Conservation (phyloP, 257 asterid species). For the Salvia miltiorrhiza region DNA sequence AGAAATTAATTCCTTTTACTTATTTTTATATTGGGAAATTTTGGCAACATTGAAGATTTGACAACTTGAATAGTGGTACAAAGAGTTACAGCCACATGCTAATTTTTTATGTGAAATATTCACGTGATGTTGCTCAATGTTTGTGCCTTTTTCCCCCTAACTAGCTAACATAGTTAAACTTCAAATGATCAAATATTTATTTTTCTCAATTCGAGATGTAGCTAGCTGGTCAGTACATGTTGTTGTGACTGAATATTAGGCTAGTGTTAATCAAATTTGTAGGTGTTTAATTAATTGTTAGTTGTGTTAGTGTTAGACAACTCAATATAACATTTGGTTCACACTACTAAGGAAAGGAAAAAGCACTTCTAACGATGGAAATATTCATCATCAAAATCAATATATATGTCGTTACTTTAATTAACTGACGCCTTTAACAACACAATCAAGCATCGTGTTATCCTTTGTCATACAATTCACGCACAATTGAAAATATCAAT, state of each 20-base stretch:
- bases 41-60: slow-evolving; percentile 31
- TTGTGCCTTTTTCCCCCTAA: slow-evolving; percentile 4
- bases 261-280: too few species aligned
- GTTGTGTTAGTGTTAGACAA: too few species aligned
- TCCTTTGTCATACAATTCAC: too few species aligned
- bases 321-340: too few species aligned
- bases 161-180: background rate
- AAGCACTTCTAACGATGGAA: too few species aligned
- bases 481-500: too few species aligned
- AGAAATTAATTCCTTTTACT: background rate
- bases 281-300: too few species aligned
- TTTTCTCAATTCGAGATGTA: background rate
- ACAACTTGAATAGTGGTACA: slow-evolving; percentile 20
- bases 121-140: slow-evolving; percentile 26
- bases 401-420: too few species aligned
- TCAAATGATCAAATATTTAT: background rate
- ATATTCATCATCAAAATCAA: too few species aligned
- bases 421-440: too few species aligned
- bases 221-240: background rate
- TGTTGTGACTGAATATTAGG: background rate
- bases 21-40: background rate
- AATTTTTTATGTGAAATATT: slow-evolving; percentile 24
- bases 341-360: too few species aligned
- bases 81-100: slow-evolving; percentile 29
- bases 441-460: too few species aligned